Base-by-base conservation (phyloP, 2,329 filamentous ascomycete genomes). In the Dothideomycetes sp. region DNA sequence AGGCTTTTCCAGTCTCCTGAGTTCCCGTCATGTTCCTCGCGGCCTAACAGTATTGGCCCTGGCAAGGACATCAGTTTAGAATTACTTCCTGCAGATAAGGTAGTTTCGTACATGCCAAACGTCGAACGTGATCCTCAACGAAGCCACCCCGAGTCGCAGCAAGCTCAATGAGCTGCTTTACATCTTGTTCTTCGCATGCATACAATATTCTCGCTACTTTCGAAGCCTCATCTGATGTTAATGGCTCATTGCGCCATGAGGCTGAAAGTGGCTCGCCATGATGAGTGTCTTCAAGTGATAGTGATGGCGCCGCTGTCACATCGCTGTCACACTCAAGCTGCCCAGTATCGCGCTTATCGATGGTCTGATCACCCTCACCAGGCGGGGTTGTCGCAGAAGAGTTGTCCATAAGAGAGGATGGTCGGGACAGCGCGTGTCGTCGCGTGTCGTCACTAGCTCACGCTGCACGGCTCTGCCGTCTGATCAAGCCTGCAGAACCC, bases 21-120 rank as follows among this genome's bases (percentile, higher is more conserved):
- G 2, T 31, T 24, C 19, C 27, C 59, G 42, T 36, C 34, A 19
- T 50, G 42, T 30, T 55, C 39, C 18, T 51, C 45, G 40, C 60
- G 63, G 38, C 63, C 69, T 4, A 72, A 52, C 36, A 73, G 50
- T 4, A 85, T 57, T 11, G 79, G 79, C 81, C 80, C 80, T 84
- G 44, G 14, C 10, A 19, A 12, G 24, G 29, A 36, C 31, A 36
- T 27, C 19, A 30, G 30, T 16, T 11, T 5, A 14, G n/a, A 30
- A 29, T 34, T 22, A n/a, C 33, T 31, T 43, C 18, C 31, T 38
- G 40, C 22, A 40, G 24, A 38, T 22, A 19, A 17, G 16, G 9
- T 19, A 29, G 19, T 32, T 36, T 49, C 84, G 62, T 74, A 93
- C 89, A 95, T 49, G 84, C 86, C 59, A 68, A 65, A 53, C 75